These are phyloP conservation scores for Paspalum vaginatum DNA, from an alignment of 176 grass and related monocot species.

Conservation along the genomic window DNA sequence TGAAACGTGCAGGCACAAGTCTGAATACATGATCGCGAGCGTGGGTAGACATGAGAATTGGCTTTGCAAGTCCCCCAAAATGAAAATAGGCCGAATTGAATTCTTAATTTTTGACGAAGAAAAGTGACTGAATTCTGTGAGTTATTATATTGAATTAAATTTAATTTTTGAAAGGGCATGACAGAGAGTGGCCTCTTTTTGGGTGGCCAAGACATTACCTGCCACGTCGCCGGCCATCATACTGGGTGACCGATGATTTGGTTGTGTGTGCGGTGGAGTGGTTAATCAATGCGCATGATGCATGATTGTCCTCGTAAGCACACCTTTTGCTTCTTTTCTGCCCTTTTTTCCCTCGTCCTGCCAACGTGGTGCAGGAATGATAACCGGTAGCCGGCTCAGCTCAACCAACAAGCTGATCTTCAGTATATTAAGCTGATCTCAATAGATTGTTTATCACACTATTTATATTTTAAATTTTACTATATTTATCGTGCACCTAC, in stretches of 20 bases:
- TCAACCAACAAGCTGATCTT: no score
- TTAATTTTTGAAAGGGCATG: neutral
- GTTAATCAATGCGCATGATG: conserved; percentile 29
- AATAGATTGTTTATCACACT: no score
- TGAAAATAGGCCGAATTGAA: neutral
- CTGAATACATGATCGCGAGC: no score
- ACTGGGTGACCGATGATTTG: neutral
- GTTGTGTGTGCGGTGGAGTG: conserved; percentile 20
- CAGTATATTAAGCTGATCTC: no score
- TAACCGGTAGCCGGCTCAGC: neutral
- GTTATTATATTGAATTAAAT: neutral
- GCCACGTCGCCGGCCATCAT: neutral
- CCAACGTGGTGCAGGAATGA: neutral
- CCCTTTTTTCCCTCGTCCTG: neutral
- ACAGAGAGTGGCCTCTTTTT: neutral
- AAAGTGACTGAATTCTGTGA: neutral
- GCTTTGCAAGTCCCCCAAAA: neutral
- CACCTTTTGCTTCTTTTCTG: neutral
- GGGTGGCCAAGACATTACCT: neutral
- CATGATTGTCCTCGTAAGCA: conserved; percentile 8
- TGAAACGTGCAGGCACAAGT: no score
- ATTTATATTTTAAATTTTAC: no score
- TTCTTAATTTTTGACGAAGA: no score
- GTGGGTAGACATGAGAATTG: neutral
- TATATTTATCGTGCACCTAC: no score